Percentiles rank a stretch among this genome's conserved stretches.
phyloP scores from a whole-genome alignment of 345 rosid genomes.

The Rhodomyrtus tomentosa region DNA sequence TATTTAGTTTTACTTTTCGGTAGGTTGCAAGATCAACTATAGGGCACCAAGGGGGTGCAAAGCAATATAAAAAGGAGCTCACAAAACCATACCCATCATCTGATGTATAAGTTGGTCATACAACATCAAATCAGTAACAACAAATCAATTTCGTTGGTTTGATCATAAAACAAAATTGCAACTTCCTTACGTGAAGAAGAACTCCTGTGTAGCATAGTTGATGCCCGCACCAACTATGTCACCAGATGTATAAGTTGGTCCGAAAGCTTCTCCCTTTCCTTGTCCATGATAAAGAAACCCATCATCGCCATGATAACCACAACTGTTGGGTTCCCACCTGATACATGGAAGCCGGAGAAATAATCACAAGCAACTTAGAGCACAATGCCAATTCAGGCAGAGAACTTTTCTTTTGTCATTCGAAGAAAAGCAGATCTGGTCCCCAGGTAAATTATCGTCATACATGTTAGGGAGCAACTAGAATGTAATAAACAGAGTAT shows the following conservation, averaged over 20 bases:
- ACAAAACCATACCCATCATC: neutral
- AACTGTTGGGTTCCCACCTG: constrained; percentile 96
- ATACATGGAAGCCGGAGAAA: neutral
- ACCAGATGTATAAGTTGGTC: constrained; percentile 64
- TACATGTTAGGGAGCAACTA: neutral
- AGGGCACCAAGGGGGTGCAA: neutral
- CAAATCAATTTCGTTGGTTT: neutral
- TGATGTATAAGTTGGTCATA: too few species aligned
- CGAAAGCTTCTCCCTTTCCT: constrained; percentile 70
- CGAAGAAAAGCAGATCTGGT: neutral
- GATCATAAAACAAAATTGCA: neutral
- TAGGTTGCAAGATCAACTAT: neutral
- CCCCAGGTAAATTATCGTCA: neutral
- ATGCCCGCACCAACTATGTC: constrained; percentile 95
- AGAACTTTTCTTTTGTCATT: neutral
- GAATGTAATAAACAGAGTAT: neutral
- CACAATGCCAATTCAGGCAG: neutral
- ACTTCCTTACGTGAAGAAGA: constrained; percentile 90
- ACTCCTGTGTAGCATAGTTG: constrained; percentile 70
- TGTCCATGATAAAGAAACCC: constrained; percentile 67
- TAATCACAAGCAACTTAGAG: neutral
- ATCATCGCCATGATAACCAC: constrained; percentile 97
- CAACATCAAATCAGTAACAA: neutral
- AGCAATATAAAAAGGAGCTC: neutral
- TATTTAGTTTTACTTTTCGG: neutral